Evolutionary conservation across 2,329 filamentous ascomycete species (phyloP).

Genomic region (Cercospora nicotianae): DNA sequence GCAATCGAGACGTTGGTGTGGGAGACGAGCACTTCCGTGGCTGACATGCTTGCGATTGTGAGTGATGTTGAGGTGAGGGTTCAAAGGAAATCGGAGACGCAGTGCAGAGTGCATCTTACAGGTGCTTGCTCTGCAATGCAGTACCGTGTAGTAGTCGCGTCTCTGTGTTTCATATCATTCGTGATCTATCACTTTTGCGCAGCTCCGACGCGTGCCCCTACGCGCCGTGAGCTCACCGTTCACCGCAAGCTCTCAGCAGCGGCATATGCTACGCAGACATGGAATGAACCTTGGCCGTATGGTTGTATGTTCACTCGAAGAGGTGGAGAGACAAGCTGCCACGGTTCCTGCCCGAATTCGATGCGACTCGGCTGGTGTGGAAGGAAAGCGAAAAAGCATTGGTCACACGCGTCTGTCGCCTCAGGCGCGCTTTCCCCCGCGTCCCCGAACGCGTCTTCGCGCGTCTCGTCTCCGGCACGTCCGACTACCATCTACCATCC

Average conservation of each 20-base stretch:
- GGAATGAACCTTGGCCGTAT: background rate
- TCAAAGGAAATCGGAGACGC: background rate
- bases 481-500: background rate
- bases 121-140: background rate
- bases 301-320: background rate
- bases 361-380: background rate
- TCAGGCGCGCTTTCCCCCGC: background rate
- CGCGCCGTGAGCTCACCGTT: background rate
- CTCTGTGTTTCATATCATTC: conserved; percentile 7
- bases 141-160: conserved; percentile 8
- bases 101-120: background rate
- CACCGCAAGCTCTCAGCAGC: background rate
- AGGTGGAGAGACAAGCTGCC: background rate
- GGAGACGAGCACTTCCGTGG: background rate
- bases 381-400: background rate
- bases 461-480: background rate
- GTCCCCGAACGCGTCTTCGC: background rate
- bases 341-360: background rate
- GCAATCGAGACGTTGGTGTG: background rate
- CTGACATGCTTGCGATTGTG: background rate
- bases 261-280: background rate
- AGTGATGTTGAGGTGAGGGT: background rate
- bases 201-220: background rate
- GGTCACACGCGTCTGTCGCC: background rate
- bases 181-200: conserved; percentile 3